Base-by-base conservation (phyloP, 2,329 filamentous ascomycete genomes). In the Blumeria hordei region DNA sequence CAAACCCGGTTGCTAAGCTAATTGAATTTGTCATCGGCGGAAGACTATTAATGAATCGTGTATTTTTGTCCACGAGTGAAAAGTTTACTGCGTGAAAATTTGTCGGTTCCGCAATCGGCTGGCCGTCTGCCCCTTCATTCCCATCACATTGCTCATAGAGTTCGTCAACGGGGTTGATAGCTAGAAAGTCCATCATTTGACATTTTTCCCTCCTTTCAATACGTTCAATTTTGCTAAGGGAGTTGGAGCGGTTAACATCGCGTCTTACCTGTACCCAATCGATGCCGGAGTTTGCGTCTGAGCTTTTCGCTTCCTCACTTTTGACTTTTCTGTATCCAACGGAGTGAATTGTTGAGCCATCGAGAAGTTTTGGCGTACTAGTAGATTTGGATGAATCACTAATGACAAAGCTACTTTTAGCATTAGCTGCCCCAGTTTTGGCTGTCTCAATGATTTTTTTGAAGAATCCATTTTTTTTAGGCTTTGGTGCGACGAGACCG, bases 191-290 rank as follows among this genome's bases (percentile, higher is more conserved):
- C 71, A 95, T 80, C 85, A 96, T 92, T 64, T 94, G 83, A 64
- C 88, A 95, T 55, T 90, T 78, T 62, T 98, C 90, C 45, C 78
- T 81, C 55, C 90, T 75, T 65, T 98, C 92, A 41, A 80, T 74
- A 18, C 82, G 77, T 69, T 98, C 92, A 60, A 90, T 92, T 58
- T 81, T 82, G 67, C 88, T 94, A 39, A 95, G 73, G 0, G 90
- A 92, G 64, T 94, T 96, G 3, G 90, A 94, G 37, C 92, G 78
- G 67, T 98, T 96, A 50, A 98, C 83, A 67, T 98, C 93, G 49
- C 92, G 80, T 37, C 92, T 83, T 21, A 96, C 88, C 66, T 96
- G 88, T n/a, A 98, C 88, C 88, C 92, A 98, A 66, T 96, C 90
- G 12, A 85, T 75, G 1, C 73, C 71, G 32, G 66, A 61, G 34